A percentile compares a stretch with the other conserved stretches of the same genome.
Evolutionary conservation across 1,139 yeast genomes (phyloP).

Genomic region (Zygosaccharomyces pseudobailii): DNA sequence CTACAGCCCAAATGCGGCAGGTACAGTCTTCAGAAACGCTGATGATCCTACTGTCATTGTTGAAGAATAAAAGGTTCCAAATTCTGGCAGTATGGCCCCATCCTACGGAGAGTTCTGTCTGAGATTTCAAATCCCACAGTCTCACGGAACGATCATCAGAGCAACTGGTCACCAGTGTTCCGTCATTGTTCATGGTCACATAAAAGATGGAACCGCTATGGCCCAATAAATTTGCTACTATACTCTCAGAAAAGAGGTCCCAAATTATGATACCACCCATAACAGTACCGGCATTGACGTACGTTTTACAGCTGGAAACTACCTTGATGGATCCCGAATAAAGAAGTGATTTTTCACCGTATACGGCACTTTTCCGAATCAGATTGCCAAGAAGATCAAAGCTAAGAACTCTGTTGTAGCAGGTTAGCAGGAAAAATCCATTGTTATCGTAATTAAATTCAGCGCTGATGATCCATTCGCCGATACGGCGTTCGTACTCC

Average conservation of each 20-base stretch:
- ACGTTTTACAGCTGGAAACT: slow-evolving; percentile 39
- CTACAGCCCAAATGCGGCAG: slow-evolving; percentile 66
- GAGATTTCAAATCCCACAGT: slow-evolving; percentile 58
- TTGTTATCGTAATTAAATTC: slow-evolving; percentile 43
- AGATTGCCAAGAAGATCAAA: slow-evolving; percentile 38
- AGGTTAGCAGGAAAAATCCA: slow-evolving; percentile 55
- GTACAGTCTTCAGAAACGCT: slow-evolving; percentile 91
- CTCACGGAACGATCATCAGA: slow-evolving; percentile 91
- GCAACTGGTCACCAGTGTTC: slow-evolving; percentile 63
- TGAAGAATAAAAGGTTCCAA: slow-evolving; percentile 70
- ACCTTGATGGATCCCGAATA: slow-evolving; percentile 77
- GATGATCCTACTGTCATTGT: slow-evolving; percentile 38
- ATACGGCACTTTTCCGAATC: slow-evolving; percentile 41
- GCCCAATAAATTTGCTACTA: slow-evolving; percentile 54
- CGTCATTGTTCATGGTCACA: slow-evolving; percentile 56
- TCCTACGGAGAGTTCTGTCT: slow-evolving; percentile 63
- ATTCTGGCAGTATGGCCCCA: slow-evolving; percentile 98
- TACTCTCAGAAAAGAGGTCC: slow-evolving; percentile 47
- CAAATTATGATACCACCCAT: slow-evolving; percentile 83
- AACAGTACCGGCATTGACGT: slow-evolving; percentile 86
- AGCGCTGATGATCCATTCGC: slow-evolving; percentile 74
- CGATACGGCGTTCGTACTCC: slow-evolving; percentile 45
- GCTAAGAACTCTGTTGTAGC: slow-evolving; percentile 68
- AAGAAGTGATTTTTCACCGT: slow-evolving; percentile 73
- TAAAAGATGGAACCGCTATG: slow-evolving; percentile 94